These are phyloP conservation scores for Starmerella etchellsii DNA, from an alignment of 805 yeast species.

Conservation along the genomic window DNA sequence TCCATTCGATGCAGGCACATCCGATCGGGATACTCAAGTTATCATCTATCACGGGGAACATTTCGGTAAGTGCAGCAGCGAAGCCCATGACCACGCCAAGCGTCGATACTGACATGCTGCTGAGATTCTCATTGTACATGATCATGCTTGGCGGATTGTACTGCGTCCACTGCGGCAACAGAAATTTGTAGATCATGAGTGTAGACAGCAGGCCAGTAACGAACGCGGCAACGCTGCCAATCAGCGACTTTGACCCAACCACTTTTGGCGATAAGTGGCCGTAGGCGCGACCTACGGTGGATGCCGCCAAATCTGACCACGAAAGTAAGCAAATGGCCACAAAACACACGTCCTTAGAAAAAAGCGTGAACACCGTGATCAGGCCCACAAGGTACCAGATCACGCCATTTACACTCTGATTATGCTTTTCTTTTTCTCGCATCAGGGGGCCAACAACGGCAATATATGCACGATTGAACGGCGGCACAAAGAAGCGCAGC, in stretches of 20 bases:
- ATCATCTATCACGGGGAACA: constrained; percentile 76
- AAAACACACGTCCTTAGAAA: constrained; percentile 69
- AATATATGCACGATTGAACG: constrained; percentile 57
- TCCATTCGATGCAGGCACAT: constrained; percentile 52
- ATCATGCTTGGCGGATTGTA: constrained; percentile 46
- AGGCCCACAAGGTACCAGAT: constrained; percentile 78
- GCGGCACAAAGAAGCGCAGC: constrained; percentile 46
- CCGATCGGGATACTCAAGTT: constrained; percentile 88
- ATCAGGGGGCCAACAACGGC: constrained; percentile 62
- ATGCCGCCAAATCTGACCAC: constrained; percentile 97
- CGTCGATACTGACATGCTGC: constrained; percentile 39
- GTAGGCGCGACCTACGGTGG: constrained; percentile 76
- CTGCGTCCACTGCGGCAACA: constrained; percentile 49
- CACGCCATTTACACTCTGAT: constrained; percentile 57
- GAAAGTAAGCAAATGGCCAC: constrained; percentile 69
- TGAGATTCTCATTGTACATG: constrained; percentile 51
- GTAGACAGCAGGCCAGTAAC: constrained; percentile 55
- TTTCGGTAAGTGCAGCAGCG: constrained; percentile 78
- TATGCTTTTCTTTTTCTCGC: constrained; percentile 65
- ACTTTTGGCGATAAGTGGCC: constrained; percentile 77
- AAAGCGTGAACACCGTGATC: constrained; percentile 50
- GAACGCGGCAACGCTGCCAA: constrained; percentile 85
- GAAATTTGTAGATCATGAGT: constrained; percentile 55
- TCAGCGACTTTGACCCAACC: constrained; percentile 63
- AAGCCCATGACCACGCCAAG: constrained; percentile 58